Evolutionary conservation across 371 early-diverging fungal genomes (phyloP), one percentile per base, ranked within the genome.

Genomic region (Batrachochytrium dendrobatidis): DNA sequence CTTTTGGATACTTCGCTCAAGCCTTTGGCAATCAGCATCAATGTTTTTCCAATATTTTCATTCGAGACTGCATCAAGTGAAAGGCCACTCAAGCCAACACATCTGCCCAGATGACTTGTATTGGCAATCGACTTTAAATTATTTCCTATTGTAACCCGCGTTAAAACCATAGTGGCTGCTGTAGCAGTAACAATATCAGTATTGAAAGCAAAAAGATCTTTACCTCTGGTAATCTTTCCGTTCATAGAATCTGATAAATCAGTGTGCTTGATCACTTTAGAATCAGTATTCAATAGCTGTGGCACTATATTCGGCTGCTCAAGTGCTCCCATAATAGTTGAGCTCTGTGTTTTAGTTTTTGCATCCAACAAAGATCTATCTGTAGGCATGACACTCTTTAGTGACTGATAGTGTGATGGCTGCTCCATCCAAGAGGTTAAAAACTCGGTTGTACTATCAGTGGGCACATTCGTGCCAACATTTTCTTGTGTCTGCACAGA

Each of bases 51-150:
- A 17, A 77, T 56, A 55, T 73, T 72, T 1, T 55, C 52, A 35
- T 67, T 67, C 1, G 77, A 72, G 1, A 77, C 65, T 17, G 63
- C 61, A 53, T 77, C 77, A 30, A 77, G 59, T n/a, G 58, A 64
- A 17, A 77, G 61, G 4, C 72, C 71, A 34, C 71, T 69, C 17
- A 77, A 53, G 12, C 72, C 75, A 17, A 69, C 26, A 6, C 63
- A 63, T 22, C 65, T 26, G 22, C 70, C 39, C 26, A 51, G 33
- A 7, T 29, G 60, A 17, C 59, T 3, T 7, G 51, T 51, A 22
- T 51, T 32, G 10, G n/a, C n/a, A 51, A 32, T 3, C 28, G 51
- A 5, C 24, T 24, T n/a, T 12, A 12, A 15, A 15, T n/a, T n/a
- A n/a, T 39, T 39, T 39, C 15, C 12, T n/a, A 45, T 45, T 20